These are phyloP conservation scores for Styphnolobium japonicum DNA, from an alignment of 306 rosid genomes.

Conservation along the genomic window DNA sequence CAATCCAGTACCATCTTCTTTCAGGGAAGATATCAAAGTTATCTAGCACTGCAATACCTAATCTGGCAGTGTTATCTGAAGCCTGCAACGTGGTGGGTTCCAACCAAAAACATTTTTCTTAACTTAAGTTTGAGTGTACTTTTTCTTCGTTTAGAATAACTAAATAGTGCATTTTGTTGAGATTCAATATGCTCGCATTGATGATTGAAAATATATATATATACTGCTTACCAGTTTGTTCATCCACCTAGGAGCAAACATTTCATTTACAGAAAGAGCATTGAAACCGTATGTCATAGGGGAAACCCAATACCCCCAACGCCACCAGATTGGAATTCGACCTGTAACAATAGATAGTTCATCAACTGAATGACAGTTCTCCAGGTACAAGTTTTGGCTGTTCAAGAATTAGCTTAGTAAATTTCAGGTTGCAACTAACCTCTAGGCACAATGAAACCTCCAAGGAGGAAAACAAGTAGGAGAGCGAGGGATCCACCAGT, in stretches of 20 bases:
- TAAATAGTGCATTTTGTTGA: too few relatives aligned
- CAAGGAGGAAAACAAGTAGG: constrained; percentile 41
- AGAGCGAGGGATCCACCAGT: constrained; percentile 44
- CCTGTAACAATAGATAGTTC: constrained; percentile 15
- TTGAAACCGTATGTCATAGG: constrained; percentile 47
- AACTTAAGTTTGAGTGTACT: neutral
- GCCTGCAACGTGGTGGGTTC: neutral
- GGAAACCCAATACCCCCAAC: constrained; percentile 45
- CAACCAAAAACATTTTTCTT: neutral
- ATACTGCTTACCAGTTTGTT: constrained; percentile 19
- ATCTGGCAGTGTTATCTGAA: neutral
- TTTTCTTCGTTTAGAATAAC: too few relatives aligned
- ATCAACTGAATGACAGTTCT: too few relatives aligned
- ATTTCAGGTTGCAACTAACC: constrained; percentile 15
- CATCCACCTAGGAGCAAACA: constrained; percentile 42
- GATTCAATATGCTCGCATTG: too few relatives aligned
- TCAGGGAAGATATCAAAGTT: neutral
- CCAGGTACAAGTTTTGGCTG: too few relatives aligned
- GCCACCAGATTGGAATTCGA: constrained; percentile 37
- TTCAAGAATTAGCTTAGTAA: too few relatives aligned
- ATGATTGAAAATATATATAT: too few relatives aligned
- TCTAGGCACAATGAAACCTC: constrained; percentile 47
- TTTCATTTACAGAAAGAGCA: constrained; percentile 43
- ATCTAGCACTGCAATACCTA: constrained; percentile 13
- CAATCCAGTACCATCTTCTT: constrained; percentile 32